phyloP scores from a whole-genome alignment of 2,329 filamentous ascomycete genomes.

The Neonectria magnoliae region DNA sequence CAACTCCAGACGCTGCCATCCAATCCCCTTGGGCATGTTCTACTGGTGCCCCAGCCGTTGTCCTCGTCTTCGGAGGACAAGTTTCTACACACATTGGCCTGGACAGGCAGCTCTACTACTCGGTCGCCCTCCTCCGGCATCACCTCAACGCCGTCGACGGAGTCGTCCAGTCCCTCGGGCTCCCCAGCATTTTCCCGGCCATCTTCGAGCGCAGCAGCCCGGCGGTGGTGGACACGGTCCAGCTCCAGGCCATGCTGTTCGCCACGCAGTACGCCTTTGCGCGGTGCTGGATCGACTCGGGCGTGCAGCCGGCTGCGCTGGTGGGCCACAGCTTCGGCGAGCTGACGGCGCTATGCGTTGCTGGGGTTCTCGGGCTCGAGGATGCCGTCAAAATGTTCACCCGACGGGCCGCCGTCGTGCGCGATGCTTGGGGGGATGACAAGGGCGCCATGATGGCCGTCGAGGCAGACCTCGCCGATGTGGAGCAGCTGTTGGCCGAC shows the following conservation, averaged over 20 bases:
- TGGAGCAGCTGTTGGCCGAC: not conserved
- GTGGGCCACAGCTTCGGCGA: slow-evolving; percentile 57
- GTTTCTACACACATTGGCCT: not conserved
- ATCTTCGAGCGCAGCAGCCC: not conserved
- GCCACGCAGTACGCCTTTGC: not conserved
- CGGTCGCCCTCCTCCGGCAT: not conserved
- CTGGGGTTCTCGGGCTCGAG: slow-evolving; percentile 43
- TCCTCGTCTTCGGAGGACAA: not conserved
- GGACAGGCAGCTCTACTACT: not conserved
- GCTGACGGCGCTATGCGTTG: slow-evolving; percentile 51
- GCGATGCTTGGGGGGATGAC: slow-evolving; percentile 5
- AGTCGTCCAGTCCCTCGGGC: not conserved
- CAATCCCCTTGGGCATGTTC: not conserved
- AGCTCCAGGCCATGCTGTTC: not conserved
- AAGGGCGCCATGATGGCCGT: slow-evolving; percentile 17
- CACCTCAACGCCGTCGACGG: not conserved
- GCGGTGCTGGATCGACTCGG: not conserved
- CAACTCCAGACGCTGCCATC: not conserved
- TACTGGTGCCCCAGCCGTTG: not conserved
- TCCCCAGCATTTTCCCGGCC: not conserved
- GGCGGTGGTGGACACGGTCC: not conserved
- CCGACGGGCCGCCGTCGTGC: not conserved
- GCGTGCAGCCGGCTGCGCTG: slow-evolving; percentile 14
- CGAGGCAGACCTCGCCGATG: slow-evolving; percentile 1
- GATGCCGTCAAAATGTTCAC: slow-evolving; percentile 41